phyloP scores from a whole-genome alignment of 75 land plant species.

The Isoetes taiwanensis region DNA sequence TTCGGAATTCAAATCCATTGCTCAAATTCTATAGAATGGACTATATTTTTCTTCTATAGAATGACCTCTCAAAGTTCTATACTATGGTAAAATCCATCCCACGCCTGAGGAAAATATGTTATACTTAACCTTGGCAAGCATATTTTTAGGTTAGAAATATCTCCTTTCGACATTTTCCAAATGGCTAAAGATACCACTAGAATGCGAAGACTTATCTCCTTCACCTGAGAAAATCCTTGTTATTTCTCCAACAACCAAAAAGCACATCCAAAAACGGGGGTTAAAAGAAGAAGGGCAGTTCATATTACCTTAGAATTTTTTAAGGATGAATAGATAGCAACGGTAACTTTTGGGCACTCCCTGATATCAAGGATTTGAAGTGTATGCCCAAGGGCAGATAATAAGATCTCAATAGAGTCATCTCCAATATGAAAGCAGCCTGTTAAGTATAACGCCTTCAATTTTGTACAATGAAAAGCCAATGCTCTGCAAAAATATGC shows the following conservation, averaged over 20 bases:
- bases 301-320: constrained; percentile 2
- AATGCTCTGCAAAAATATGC: constrained; percentile 7
- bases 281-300: neutral
- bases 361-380: constrained; percentile 11
- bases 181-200: constrained; percentile 14
- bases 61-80: too few species aligned
- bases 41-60: too few species aligned
- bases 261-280: constrained; percentile 3
- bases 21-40: too few species aligned
- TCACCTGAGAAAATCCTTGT: neutral
- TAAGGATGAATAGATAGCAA: neutral
- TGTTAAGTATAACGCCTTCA: constrained; percentile 14
- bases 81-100: constrained; percentile 25
- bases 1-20: too few species aligned
- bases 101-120: constrained; percentile 1
- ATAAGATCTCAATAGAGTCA: neutral
- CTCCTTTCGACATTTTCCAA: constrained; percentile 10
- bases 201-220: constrained; percentile 16
- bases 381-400: constrained; percentile 8
- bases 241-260: constrained; percentile 2
- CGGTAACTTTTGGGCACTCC: constrained; percentile 14
- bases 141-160: constrained; percentile 7
- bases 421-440: constrained; percentile 7
- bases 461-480: constrained; percentile 12
- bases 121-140: neutral